Conservation (phyloP, 768 basidiomycete species). For the Gloeostereum incarnatum region DNA sequence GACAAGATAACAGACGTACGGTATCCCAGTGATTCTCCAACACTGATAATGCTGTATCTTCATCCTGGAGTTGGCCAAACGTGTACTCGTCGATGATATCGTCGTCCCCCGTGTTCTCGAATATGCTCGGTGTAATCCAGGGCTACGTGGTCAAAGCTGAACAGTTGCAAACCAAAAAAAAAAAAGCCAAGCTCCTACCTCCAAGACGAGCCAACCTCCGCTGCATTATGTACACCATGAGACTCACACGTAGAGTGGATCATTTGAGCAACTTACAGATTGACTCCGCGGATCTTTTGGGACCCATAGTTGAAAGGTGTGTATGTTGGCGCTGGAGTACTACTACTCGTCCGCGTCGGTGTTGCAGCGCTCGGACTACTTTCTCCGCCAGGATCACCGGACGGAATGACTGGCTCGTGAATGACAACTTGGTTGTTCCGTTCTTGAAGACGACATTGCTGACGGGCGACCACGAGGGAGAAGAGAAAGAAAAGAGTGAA, state of each 20-base stretch:
- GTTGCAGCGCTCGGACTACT: slow-evolving; percentile 8
- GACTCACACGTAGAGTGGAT: no score
- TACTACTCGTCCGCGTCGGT: slow-evolving; percentile 6
- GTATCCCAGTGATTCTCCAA: slow-evolving; percentile 51
- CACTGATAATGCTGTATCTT: slow-evolving; percentile 27
- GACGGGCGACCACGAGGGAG: slow-evolving; percentile 8
- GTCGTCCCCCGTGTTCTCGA: slow-evolving; percentile 48
- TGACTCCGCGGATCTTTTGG: slow-evolving; percentile 46
- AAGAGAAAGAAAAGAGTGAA: slow-evolving; percentile 11
- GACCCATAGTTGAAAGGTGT: slow-evolving; percentile 33
- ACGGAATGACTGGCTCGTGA: no score
- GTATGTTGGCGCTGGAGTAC: slow-evolving; percentile 11
- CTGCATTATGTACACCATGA: slow-evolving; percentile 17
- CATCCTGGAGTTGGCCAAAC: slow-evolving; percentile 42
- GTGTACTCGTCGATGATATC: slow-evolving; percentile 56
- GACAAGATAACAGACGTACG: slow-evolving; percentile 17
- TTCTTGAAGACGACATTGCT: slow-evolving; percentile 22
- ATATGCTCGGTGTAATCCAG: slow-evolving; percentile 75
- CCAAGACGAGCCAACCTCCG: slow-evolving; percentile 58
- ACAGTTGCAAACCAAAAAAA: neutral
- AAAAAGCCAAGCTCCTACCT: slow-evolving; percentile 22
- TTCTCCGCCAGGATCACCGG: no score
- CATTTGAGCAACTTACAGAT: no score
- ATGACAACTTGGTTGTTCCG: no score
- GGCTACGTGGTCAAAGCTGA: slow-evolving; percentile 28